Percentiles rank a stretch among this genome's conserved stretches.
phyloP scores from a whole-genome alignment of 2,329 filamentous ascomycete genomes.

The Dothideomycetes sp. region DNA sequence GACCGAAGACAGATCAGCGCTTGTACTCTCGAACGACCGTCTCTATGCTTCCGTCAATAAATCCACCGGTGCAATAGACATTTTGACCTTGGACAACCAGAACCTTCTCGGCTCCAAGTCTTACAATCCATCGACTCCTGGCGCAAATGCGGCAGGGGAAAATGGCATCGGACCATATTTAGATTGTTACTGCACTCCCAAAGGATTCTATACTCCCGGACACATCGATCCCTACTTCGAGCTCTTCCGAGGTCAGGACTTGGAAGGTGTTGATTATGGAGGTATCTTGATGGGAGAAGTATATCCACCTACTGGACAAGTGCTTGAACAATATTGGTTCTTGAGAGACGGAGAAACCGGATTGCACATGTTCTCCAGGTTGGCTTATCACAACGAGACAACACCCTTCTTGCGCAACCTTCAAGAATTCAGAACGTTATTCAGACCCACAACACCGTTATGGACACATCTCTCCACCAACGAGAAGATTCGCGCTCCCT shows the following conservation, averaged over 20 bases:
- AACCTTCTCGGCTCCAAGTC: conserved; percentile 43
- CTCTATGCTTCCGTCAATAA: conserved; percentile 38
- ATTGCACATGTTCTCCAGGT: conserved; percentile 51
- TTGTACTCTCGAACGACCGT: conserved; percentile 38
- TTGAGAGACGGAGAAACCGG: conserved; percentile 54
- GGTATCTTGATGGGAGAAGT: conserved; percentile 52
- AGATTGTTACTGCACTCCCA: conserved; percentile 54
- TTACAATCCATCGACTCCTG: conserved; percentile 16
- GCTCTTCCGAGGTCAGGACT: conserved; percentile 44
- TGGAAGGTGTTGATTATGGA: conserved; percentile 43
- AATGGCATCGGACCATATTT: conserved; percentile 49
- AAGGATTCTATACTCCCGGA: conserved; percentile 52
- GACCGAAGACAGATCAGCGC: conserved; percentile 22
- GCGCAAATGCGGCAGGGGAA: conserved; percentile 26
- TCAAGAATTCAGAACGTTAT: conserved; percentile 53
- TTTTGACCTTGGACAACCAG: conserved; percentile 38
- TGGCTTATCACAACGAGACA: conserved; percentile 50
- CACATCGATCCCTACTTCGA: conserved; percentile 40
- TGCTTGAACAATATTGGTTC: conserved; percentile 58
- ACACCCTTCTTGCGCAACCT: conserved; percentile 49
- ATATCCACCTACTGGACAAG: conserved; percentile 48
- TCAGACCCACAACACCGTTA: conserved; percentile 49
- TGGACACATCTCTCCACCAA: conserved; percentile 57
- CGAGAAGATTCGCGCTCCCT: conserved; percentile 45
- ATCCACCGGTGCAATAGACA: conserved; percentile 32